A percentile compares a stretch with the other conserved stretches of the same genome.
Evolutionary conservation across 129 eudicot genomes (phyloP).

Genomic region (Kitagawia praeruptora): DNA sequence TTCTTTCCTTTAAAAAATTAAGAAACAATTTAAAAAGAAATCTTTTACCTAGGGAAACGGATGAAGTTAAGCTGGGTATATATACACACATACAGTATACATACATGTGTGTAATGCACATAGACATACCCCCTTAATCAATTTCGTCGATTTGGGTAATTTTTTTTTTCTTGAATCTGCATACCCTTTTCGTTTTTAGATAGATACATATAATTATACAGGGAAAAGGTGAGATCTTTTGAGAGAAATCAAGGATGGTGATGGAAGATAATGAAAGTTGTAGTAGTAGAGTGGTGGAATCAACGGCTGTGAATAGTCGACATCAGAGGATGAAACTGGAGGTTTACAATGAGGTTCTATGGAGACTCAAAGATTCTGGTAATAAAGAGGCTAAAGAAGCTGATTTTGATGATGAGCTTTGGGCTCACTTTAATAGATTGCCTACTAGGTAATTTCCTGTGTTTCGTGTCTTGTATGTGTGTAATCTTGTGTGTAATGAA

Average conservation of each 20-base stretch:
- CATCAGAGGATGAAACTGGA: slow-evolving; percentile 69
- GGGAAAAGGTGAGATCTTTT: background rate
- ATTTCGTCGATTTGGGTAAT: background rate
- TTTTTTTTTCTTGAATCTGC: background rate
- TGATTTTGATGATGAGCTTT: slow-evolving; percentile 79
- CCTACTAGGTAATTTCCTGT: slow-evolving; percentile 48
- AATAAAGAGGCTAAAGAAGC: slow-evolving; percentile 45
- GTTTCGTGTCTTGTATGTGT: background rate
- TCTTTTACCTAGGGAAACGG: background rate
- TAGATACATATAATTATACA: background rate
- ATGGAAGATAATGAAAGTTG: slow-evolving; percentile 81
- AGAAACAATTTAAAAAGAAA: background rate
- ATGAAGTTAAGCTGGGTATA: background rate
- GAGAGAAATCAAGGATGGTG: slow-evolving; percentile 38
- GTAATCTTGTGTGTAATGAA: background rate
- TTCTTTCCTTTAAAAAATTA: background rate
- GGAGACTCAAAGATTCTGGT: slow-evolving; percentile 55
- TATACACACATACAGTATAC: background rate
- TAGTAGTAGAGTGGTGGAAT: slow-evolving; percentile 50
- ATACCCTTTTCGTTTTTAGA: background rate
- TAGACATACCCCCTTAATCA: background rate
- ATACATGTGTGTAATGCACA: background rate
- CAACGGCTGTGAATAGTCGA: slow-evolving; percentile 38
- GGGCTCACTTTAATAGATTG: slow-evolving; percentile 89
- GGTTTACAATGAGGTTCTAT: slow-evolving; percentile 83